Evolutionary conservation across 495 filamentous ascomycete genomes (phyloP), one percentile per base, ranked within the genome.

Genomic region (Penicillium paxilli): DNA sequence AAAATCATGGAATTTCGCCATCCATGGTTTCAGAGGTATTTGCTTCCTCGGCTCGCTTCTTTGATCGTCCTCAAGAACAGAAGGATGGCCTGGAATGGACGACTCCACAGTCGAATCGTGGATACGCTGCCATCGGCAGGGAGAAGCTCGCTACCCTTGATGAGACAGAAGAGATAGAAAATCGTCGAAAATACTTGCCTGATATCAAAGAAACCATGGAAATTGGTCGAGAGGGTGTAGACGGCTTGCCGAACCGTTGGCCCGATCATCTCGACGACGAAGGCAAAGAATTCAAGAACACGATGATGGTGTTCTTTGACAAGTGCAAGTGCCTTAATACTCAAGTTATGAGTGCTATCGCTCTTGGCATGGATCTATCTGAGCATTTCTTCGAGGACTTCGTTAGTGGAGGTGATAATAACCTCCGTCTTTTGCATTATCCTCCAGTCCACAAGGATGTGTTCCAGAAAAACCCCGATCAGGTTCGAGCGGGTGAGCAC

Each of bases 201-300:
- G 91, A 96, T 67, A 72, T 92, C 44, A 96, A 96, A 67, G 91
- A 96, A 65, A 86, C 80, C 24, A 79, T 92, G 55, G 91, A 96
- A 64, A 92, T 95, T 60, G 91, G 91, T 0, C 79, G 87, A 5
- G 90, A 95, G 25, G 82, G 78, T 10, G 86, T 88, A 26, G 76
- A 78, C 0, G 82, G 73, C 0, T 67, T 79, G 23, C 87, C 90
- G 0, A 97, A 98, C 66, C 83, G 81, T 24, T 98, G 93, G 93
- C 93, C 93, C 0, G 66, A 75, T 10, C 75, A 84, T 44, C 60
- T 83, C 8, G 82, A 85, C 45, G 81, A 79, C 4, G 82, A 86
- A 48, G 80, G 86, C 2, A 73, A 74, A 33, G 75, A 74, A 0
- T 98, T 97, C 72, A 87, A 83, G 55, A 58, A 78, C 37, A 76